Percentiles rank a stretch among this genome's conserved stretches.
Conservation (phyloP, 129 eudicot species). For the Oenanthe sinensis region DNA sequence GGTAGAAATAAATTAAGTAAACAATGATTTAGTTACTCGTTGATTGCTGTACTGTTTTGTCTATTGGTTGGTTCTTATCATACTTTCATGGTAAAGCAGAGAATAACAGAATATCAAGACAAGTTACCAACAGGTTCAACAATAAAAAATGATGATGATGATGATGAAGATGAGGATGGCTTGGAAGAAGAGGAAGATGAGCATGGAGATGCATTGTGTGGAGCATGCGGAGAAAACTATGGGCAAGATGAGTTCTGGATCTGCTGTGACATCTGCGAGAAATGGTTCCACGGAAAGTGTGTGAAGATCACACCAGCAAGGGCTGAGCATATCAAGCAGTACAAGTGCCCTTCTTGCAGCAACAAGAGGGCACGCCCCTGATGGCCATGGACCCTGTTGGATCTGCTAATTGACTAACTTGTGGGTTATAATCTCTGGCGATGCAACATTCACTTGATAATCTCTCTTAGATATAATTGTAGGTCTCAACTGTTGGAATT, state of each 20-base stretch:
- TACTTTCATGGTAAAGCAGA: conserved; percentile 19
- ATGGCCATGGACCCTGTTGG: conserved; percentile 7
- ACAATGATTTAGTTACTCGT: not conserved
- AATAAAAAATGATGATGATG: conserved; percentile 36
- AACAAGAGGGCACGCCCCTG: conserved; percentile 59
- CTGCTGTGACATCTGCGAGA: conserved; percentile 59
- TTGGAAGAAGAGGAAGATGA: conserved; percentile 49
- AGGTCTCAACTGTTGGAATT: conserved; percentile 29
- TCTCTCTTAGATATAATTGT: conserved; percentile 16
- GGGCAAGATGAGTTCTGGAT: conserved; percentile 58
- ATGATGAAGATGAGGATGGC: conserved; percentile 48
- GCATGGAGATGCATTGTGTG: conserved; percentile 61
- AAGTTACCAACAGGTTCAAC: conserved; percentile 31
- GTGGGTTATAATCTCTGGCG: conserved; percentile 1
- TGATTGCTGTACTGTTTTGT: not conserved
- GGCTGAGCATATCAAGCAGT: conserved; percentile 61
- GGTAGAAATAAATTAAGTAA: too few species aligned
- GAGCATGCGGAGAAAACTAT: conserved; percentile 55
- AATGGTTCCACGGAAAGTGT: conserved; percentile 57
- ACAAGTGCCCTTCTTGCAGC: conserved; percentile 61
- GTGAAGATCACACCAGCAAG: conserved; percentile 61
- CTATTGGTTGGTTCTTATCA: not conserved
- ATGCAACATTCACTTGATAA: not conserved
- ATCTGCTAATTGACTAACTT: conserved; percentile 21
- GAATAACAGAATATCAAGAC: conserved; percentile 33